Percentiles rank a stretch among this genome's conserved stretches.
phyloP scores from a whole-genome alignment of 163 green algal genomes.

The Chloromonas sp. region DNA sequence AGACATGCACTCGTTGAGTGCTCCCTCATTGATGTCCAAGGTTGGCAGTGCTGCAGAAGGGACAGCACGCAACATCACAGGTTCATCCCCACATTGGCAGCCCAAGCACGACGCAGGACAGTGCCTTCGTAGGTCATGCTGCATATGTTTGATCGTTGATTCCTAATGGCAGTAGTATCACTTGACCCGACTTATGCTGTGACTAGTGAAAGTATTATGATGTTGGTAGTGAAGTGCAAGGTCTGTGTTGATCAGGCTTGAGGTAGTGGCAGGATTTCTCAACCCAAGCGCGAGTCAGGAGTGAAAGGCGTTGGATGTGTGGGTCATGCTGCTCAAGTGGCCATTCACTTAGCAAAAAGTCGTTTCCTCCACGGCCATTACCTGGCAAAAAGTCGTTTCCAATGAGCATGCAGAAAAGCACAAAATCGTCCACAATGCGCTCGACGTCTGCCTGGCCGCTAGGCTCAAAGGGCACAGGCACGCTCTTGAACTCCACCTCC shows the following conservation, averaged over 20 bases:
- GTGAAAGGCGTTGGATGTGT: too few relatives aligned
- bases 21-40: conserved; percentile 84
- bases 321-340: too few relatives aligned
- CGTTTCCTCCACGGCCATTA: neutral
- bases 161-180: too few relatives aligned
- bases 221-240: too few relatives aligned
- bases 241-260: too few relatives aligned
- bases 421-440: conserved; percentile 90
- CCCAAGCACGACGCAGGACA: neutral
- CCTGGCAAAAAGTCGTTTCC: conserved; percentile 93
- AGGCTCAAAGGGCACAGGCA: neutral
- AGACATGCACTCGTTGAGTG: conserved; percentile 70
- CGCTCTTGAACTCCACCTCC: conserved; percentile 72
- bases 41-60: conserved; percentile 68
- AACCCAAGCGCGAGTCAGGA: too few relatives aligned
- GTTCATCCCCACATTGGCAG: neutral
- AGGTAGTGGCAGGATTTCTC: too few relatives aligned
- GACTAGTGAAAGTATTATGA: too few relatives aligned
- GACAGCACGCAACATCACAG: neutral
- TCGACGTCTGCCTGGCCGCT: conserved; percentile 64
- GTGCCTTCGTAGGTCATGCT: neutral
- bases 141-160: too few relatives aligned
- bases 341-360: too few relatives aligned
- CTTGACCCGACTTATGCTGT: too few relatives aligned
- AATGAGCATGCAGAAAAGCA: conserved; percentile 93